Conservation (phyloP, 768 basidiomycete genomes). For the Cyclocybe cylindracea region DNA sequence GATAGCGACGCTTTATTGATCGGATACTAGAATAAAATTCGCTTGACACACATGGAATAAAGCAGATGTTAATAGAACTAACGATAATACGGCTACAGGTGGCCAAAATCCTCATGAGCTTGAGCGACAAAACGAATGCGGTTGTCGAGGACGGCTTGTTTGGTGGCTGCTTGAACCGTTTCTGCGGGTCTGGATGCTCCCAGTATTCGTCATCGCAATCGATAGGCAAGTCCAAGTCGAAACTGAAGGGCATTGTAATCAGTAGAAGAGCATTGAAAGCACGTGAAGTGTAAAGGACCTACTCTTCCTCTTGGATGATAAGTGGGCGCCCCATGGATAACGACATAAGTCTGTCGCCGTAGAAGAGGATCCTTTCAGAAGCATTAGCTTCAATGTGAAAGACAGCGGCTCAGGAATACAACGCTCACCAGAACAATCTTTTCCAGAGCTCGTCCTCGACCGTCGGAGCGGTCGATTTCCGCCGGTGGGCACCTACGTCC, state of each 20-base stretch:
- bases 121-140: constrained; percentile 49
- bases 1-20: too few relatives aligned
- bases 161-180: constrained; percentile 63
- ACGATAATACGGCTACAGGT: too few relatives aligned
- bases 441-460: constrained; percentile 70
- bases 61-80: too few relatives aligned
- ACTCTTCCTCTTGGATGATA: constrained; percentile 74
- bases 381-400: too few relatives aligned
- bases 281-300: constrained; percentile 18
- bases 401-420: neutral
- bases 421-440: constrained; percentile 51
- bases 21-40: too few relatives aligned
- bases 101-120: constrained; percentile 51
- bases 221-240: constrained; percentile 63
- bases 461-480: constrained; percentile 26
- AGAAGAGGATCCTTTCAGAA: constrained; percentile 41
- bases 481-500: constrained; percentile 67
- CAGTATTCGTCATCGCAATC: constrained; percentile 69
- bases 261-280: neutral
- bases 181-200: constrained; percentile 50
- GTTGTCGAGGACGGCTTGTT: constrained; percentile 51
- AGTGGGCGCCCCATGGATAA: constrained; percentile 60
- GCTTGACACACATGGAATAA: too few relatives aligned
- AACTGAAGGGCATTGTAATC: constrained; percentile 34
- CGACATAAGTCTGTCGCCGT: constrained; percentile 44